Percentiles rank a stretch among this genome's conserved stretches.
These are phyloP conservation scores for Ophiosphaerella herpotricha DNA, from an alignment of 2,329 filamentous ascomycete genomes.

Conservation along the genomic window DNA sequence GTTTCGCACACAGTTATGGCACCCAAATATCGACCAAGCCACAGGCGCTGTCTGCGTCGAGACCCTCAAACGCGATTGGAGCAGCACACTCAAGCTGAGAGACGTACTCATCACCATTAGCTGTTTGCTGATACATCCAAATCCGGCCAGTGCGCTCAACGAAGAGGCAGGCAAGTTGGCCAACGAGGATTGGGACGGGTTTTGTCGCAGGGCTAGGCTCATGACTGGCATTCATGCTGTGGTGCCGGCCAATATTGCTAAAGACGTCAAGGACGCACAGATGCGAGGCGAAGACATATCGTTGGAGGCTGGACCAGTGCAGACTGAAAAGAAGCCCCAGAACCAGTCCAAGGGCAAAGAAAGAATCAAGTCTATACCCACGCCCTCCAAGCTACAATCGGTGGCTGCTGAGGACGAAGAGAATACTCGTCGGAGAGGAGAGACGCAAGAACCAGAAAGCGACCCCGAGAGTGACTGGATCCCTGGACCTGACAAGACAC, in stretches of 20 bases:
- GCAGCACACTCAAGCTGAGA: constrained; percentile 59
- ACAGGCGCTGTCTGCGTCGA: constrained; percentile 67
- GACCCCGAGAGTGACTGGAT: constrained; percentile 46
- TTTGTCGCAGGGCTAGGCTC: constrained; percentile 60
- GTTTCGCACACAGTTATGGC: constrained; percentile 66
- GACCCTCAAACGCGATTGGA: constrained; percentile 68
- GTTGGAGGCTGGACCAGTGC: constrained; percentile 7
- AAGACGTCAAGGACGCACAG: constrained; percentile 58
- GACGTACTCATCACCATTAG: constrained; percentile 65
- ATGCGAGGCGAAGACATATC: constrained; percentile 57
- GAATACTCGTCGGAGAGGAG: constrained; percentile 27
- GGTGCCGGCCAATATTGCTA: constrained; percentile 53
- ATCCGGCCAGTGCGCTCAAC: constrained; percentile 67
- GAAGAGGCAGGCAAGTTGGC: constrained; percentile 63
- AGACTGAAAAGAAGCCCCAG: constrained; percentile 17
- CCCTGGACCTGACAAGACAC: constrained; percentile 30
- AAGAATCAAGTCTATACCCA: constrained; percentile 20
- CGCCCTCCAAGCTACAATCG: constrained; percentile 23
- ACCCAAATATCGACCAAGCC: constrained; percentile 67
- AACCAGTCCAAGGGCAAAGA: constrained; percentile 29
- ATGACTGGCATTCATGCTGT: constrained; percentile 67
- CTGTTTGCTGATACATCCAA: constrained; percentile 66
- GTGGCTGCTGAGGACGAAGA: constrained; percentile 36
- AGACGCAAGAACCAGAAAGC: constrained; percentile 30
- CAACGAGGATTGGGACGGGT: constrained; percentile 61